A percentile compares a stretch with the other conserved stretches of the same genome.
Evolutionary conservation across 495 filamentous ascomycete genomes (phyloP).

Genomic region (Penicillium waksmanii): DNA sequence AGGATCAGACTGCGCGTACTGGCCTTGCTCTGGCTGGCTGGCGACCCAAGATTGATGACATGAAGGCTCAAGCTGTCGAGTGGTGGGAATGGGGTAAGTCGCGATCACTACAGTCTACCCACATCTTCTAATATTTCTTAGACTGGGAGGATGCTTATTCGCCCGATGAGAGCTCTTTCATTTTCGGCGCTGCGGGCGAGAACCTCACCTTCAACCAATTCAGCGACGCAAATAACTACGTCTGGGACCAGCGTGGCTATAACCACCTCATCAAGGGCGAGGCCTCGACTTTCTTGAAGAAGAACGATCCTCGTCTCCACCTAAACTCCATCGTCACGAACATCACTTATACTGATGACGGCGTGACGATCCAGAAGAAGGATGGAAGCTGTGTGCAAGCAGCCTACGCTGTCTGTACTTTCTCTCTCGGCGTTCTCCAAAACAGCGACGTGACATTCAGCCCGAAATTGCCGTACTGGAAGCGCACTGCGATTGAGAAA

Average conservation of each 20-base stretch:
- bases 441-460: slow-evolving; percentile 62
- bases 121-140: slow-evolving; percentile 23
- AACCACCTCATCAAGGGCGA: slow-evolving; percentile 63
- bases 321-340: slow-evolving; percentile 63
- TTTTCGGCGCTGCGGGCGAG: slow-evolving; percentile 47
- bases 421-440: slow-evolving; percentile 72
- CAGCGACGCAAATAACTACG: slow-evolving; percentile 66
- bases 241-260: slow-evolving; percentile 70
- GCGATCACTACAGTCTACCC: background rate
- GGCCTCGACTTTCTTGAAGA: slow-evolving; percentile 62
- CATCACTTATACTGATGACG: slow-evolving; percentile 56
- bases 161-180: slow-evolving; percentile 51
- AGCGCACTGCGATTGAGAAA: slow-evolving; percentile 63
- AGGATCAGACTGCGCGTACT: slow-evolving; percentile 64
- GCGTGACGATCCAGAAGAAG: slow-evolving; percentile 59
- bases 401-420: slow-evolving; percentile 60
- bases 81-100: slow-evolving; percentile 61
- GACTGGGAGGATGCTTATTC: slow-evolving; percentile 61
- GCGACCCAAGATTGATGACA: slow-evolving; percentile 61
- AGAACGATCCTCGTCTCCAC: slow-evolving; percentile 60
- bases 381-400: slow-evolving; percentile 65
- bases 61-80: slow-evolving; percentile 62
- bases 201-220: slow-evolving; percentile 55
- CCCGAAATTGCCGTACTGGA: slow-evolving; percentile 68
- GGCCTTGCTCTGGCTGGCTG: slow-evolving; percentile 65